These are phyloP conservation scores for Kwoniella shivajii DNA, from an alignment of 1,284 basidiomycete genomes.

Conservation along the genomic window DNA sequence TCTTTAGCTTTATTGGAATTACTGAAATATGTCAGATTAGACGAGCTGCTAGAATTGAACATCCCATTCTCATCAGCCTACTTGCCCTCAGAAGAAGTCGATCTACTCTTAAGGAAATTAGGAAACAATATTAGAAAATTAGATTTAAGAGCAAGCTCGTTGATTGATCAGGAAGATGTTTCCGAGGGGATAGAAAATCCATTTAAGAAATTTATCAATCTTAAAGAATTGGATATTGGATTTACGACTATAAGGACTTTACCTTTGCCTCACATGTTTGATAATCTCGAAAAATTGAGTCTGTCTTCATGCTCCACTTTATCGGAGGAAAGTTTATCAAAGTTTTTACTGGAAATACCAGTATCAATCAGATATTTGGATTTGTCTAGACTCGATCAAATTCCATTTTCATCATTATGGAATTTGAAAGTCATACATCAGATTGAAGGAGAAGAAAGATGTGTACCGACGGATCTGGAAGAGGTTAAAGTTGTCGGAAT, in stretches of 20 bases:
- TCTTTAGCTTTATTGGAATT: slow-evolving; percentile 20
- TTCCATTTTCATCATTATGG: slow-evolving; percentile 26
- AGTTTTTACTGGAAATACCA: slow-evolving; percentile 32
- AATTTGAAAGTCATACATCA: slow-evolving; percentile 24
- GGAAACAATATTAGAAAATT: slow-evolving; percentile 29
- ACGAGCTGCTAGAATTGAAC: slow-evolving; percentile 28
- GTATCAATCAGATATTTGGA: slow-evolving; percentile 25
- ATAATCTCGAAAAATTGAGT: slow-evolving; percentile 20
- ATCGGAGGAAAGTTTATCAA: slow-evolving; percentile 5
- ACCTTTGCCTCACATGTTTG: slow-evolving; percentile 6
- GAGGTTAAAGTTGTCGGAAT: slow-evolving; percentile 42
- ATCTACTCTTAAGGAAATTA: slow-evolving; percentile 17
- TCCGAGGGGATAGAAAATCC: slow-evolving; percentile 16
- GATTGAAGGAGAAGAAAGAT: neutral
- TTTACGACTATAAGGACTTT: slow-evolving; percentile 34
- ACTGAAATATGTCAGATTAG: slow-evolving; percentile 20
- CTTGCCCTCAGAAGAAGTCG: slow-evolving; percentile 23
- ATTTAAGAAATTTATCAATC: slow-evolving; percentile 6
- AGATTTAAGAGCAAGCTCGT: slow-evolving; percentile 29
- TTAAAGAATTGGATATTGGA: slow-evolving; percentile 35
- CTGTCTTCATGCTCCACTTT: slow-evolving; percentile 33
- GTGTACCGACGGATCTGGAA: slow-evolving; percentile 20
- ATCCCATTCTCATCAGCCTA: slow-evolving; percentile 34
- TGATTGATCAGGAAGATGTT: slow-evolving; percentile 19
- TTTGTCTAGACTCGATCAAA: slow-evolving; percentile 32